These are phyloP conservation scores for Candida anutae DNA, from an alignment of 1,139 yeast species.

Conservation along the genomic window DNA sequence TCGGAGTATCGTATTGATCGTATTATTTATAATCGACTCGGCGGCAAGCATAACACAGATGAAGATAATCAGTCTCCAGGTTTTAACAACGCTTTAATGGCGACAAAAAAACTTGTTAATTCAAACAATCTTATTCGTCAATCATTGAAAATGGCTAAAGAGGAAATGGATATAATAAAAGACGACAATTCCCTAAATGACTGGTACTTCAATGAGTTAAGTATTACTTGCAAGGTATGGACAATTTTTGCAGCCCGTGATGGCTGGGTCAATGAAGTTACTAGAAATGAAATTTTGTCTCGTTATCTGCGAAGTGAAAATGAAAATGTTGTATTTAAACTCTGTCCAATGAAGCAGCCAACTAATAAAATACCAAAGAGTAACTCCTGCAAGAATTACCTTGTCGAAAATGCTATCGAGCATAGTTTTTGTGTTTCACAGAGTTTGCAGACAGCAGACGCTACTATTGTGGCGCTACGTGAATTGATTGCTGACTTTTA, in stretches of 20 bases:
- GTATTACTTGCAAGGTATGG: constrained; percentile 35
- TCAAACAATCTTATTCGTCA: constrained; percentile 41
- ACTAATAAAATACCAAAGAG: too few relatives aligned
- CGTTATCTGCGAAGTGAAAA: constrained; percentile 26
- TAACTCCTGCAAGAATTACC: too few relatives aligned
- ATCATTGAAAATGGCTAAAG: constrained; percentile 46
- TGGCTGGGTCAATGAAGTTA: constrained; percentile 51
- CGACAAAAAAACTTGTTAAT: constrained; percentile 34
- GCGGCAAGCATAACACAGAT: constrained; percentile 15
- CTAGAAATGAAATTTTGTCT: constrained; percentile 34
- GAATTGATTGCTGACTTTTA: too few relatives aligned
- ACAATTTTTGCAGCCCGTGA: constrained; percentile 48
- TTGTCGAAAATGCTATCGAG: constrained; percentile 30
- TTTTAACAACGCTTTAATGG: constrained; percentile 32
- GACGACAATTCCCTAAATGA: constrained; percentile 36
- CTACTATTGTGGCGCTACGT: constrained; percentile 22
- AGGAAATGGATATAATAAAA: constrained; percentile 46
- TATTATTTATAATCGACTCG: constrained; percentile 16
- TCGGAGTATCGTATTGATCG: constrained; percentile 12
- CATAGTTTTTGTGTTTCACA: constrained; percentile 56
- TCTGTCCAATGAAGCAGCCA: too few relatives aligned
- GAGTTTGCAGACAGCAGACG: constrained; percentile 41
- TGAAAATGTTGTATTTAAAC: constrained; percentile 23
- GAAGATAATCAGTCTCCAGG: constrained; percentile 14
- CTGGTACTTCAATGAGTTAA: constrained; percentile 37